These are phyloP conservation scores for Solanum rostratum DNA, from an alignment of 257 asterid genomes.

Conservation along the genomic window DNA sequence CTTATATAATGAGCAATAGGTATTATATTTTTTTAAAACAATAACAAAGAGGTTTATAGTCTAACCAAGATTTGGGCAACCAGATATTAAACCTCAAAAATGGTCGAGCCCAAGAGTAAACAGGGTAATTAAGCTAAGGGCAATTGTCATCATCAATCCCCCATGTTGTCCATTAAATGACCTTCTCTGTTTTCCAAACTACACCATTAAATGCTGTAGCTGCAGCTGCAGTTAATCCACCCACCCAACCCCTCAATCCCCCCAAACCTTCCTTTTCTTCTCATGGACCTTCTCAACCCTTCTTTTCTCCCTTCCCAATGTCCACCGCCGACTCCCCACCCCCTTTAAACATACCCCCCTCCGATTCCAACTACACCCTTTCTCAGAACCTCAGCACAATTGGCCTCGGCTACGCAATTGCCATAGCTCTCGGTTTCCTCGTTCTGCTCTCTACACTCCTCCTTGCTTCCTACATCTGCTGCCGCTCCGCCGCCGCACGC, in stretches of 20 bases:
- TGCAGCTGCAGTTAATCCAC: conserved; percentile 22
- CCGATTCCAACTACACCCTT: conserved; percentile 1
- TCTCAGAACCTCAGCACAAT: conserved; percentile 22
- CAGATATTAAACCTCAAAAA: neutral
- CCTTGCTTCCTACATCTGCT: conserved; percentile 66
- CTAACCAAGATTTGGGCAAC: neutral
- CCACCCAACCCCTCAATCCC: conserved; percentile 26
- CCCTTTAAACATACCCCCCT: conserved; percentile 2
- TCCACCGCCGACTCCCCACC: conserved; percentile 35
- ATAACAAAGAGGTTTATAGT: neutral
- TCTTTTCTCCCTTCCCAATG: conserved; percentile 21
- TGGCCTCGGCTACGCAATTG: conserved; percentile 68
- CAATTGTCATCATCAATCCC: neutral
- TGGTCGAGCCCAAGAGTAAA: neutral
- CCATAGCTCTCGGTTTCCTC: conserved; percentile 59
- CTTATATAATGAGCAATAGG: too few species aligned
- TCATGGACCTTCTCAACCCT: conserved; percentile 30
- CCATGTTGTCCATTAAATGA: conserved; percentile 47
- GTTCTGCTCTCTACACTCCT: conserved; percentile 59
- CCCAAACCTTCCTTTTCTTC: conserved; percentile 13
- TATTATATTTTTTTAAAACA: too few species aligned
- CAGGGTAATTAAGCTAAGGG: neutral
- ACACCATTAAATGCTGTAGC: conserved; percentile 43
- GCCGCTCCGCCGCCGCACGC: conserved; percentile 53
- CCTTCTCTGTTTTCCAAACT: conserved; percentile 28